Conservation (phyloP, 2,329 filamentous ascomycete species). For the Botrytis aclada region DNA sequence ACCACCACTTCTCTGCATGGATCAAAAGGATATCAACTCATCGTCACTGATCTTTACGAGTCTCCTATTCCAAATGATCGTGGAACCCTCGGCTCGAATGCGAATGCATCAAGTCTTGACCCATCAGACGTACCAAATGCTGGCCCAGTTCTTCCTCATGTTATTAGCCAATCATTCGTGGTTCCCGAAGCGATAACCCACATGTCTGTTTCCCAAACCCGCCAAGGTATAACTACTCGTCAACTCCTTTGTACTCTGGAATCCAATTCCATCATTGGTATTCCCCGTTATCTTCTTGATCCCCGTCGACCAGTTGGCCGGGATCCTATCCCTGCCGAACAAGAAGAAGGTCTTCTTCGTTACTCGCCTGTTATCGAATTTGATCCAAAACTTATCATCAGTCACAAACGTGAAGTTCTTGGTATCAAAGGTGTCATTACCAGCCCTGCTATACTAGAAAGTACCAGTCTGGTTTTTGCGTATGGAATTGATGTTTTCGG, state of each 20-base stretch:
- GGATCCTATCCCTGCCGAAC: slow-evolving; percentile 75
- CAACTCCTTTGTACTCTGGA: slow-evolving; percentile 78
- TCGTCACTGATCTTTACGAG: slow-evolving; percentile 87
- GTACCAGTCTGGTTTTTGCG: slow-evolving; percentile 84
- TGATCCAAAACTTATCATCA: slow-evolving; percentile 75
- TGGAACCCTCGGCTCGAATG: slow-evolving; percentile 66
- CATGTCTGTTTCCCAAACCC: slow-evolving; percentile 81
- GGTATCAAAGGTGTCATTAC: slow-evolving; percentile 73
- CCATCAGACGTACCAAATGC: slow-evolving; percentile 56
- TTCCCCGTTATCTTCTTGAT: slow-evolving; percentile 77
- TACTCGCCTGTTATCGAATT: slow-evolving; percentile 79
- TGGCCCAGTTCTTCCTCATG: slow-evolving; percentile 61
- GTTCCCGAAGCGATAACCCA: slow-evolving; percentile 75
- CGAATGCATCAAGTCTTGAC: slow-evolving; percentile 75
- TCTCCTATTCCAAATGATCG: slow-evolving; percentile 80
- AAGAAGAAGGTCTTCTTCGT: slow-evolving; percentile 75
- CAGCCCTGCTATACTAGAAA: slow-evolving; percentile 78
- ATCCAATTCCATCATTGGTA: slow-evolving; percentile 70
- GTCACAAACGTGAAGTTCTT: slow-evolving; percentile 77
- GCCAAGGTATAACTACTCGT: slow-evolving; percentile 84
- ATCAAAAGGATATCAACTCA: slow-evolving; percentile 80
- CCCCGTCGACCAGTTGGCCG: slow-evolving; percentile 82
- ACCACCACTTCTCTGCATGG: slow-evolving; percentile 52
- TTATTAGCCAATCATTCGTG: slow-evolving; percentile 76
- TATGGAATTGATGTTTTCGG: slow-evolving; percentile 88